Evolutionary conservation across 441 rosid species (phyloP), one percentile per base, ranked within the genome.

Genomic region (Arabidopsis lyrata): DNA sequence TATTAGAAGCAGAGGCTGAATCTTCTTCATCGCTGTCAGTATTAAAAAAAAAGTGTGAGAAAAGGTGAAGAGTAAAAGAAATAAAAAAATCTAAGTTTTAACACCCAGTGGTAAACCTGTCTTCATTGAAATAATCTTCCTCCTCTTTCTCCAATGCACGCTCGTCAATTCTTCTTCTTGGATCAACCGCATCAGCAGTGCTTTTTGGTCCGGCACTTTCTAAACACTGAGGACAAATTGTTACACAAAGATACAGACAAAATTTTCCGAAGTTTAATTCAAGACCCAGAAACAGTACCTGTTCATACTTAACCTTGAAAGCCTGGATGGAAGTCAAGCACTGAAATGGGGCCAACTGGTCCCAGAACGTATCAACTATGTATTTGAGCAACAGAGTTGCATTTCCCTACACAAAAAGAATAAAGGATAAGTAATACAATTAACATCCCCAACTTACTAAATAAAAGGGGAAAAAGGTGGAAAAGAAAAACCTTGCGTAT

Each of bases 61-160:
- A 73, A 72, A 63, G 63, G 44, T 31, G 20, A 18, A 52, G 50
- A 35, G 29, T n/a, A 48, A 32, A 18, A 55, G 31, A 29, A 29
- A 53, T 49, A 56, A 35, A 50, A 50, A 22, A 59, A 35, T 7
- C 22, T 53, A 2, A 57, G 53, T 49, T 53, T 66, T 44, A 36
- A 54, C 20, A 80, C 66, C 29, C 20, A 48, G 65, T 68, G 22
- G 59, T 58, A 45, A 65, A 93, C 98, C 97, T 96, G 82, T 93
- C 95, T 81, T 85, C 97, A 16, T 93, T 93, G 80, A 96, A 96
- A 83, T 96, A 96, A 77, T 96, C 98, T 80, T 93, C 95, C 84
- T 93, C 99, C 77, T 96, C 99, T 84, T 96, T 96, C 76, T 92
- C 98, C 63, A 86, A 71, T 29, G 97, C 98, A 34, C 98, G 97